These are phyloP conservation scores for Leptodontidium sp. DNA, from an alignment of 2,329 filamentous ascomycete genomes.

Conservation along the genomic window DNA sequence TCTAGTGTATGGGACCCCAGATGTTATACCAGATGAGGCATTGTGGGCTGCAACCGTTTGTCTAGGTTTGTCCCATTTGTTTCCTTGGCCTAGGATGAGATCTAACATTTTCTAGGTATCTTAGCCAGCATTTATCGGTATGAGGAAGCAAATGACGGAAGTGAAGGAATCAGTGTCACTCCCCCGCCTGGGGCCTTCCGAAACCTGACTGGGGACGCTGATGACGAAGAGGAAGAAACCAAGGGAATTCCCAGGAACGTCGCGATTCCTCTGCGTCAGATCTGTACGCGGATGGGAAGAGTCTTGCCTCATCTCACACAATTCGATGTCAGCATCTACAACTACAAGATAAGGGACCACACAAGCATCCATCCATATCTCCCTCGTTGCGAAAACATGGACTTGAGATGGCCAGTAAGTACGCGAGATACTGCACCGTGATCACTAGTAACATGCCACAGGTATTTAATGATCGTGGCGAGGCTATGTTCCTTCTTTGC, in stretches of 20 bases:
- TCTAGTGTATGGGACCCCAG: not conserved
- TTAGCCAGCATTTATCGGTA: not conserved
- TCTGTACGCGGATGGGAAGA: constrained; percentile 1
- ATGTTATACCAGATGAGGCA: not conserved
- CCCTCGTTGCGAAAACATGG: constrained; percentile 6
- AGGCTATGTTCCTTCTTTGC: constrained; percentile 11
- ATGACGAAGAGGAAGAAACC: constrained; percentile 3
- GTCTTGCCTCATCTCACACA: not conserved
- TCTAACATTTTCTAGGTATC: not conserved
- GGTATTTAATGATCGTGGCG: constrained; percentile 11
- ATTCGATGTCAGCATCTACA: constrained; percentile 6
- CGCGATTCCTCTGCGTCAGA: not conserved
- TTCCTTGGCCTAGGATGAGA: not conserved
- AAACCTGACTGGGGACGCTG: not conserved
- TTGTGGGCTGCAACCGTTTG: constrained; percentile 1
- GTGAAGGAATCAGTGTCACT: constrained; percentile 1
- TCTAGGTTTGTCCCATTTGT: not conserved
- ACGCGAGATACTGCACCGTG: not conserved
- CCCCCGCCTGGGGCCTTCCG: not conserved
- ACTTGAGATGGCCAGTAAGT: constrained; percentile 10
- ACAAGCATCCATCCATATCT: not conserved
- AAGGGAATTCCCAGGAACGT: constrained; percentile 6
- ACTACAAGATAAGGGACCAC: constrained; percentile 10
- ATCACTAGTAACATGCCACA: not conserved
- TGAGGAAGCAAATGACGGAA: constrained; percentile 5